phyloP scores from a whole-genome alignment of 768 basidiomycete genomes.

The Dentipellis fragilis region DNA sequence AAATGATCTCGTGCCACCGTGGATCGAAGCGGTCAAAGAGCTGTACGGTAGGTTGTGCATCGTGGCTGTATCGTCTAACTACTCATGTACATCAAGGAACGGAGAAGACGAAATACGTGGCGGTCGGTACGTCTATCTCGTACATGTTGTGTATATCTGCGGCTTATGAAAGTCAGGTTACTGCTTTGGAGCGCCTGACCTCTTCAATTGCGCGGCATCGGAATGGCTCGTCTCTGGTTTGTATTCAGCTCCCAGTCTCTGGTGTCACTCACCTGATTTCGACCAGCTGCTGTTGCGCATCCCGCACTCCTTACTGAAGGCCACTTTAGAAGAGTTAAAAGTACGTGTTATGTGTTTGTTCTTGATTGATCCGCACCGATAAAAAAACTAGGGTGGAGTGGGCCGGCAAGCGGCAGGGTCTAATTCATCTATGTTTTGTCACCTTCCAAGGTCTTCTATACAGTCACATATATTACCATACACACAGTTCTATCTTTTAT shows the following conservation, averaged over 20 bases:
- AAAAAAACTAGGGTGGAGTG: no score
- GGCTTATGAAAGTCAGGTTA: neutral
- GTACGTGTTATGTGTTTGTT: no score
- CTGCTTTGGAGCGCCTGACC: conserved; percentile 1
- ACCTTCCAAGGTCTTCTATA: no score
- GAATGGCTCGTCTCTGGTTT: neutral
- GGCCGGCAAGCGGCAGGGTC: no score
- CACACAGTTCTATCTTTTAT: no score
- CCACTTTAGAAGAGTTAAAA: no score
- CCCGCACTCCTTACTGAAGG: neutral
- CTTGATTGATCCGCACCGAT: no score
- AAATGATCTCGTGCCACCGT: neutral
- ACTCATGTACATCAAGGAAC: neutral
- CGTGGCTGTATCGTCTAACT: neutral
- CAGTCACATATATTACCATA: no score
- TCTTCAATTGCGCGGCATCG: neutral
- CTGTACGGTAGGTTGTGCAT: neutral
- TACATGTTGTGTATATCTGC: neutral
- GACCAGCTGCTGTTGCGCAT: neutral
- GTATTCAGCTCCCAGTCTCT: neutral
- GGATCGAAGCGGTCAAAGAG: neutral
- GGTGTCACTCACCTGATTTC: neutral
- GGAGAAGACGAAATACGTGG: neutral
- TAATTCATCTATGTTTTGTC: no score
- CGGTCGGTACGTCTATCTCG: neutral